phyloP scores from a whole-genome alignment of 768 basidiomycete genomes.

The Amylocystis lapponica region DNA sequence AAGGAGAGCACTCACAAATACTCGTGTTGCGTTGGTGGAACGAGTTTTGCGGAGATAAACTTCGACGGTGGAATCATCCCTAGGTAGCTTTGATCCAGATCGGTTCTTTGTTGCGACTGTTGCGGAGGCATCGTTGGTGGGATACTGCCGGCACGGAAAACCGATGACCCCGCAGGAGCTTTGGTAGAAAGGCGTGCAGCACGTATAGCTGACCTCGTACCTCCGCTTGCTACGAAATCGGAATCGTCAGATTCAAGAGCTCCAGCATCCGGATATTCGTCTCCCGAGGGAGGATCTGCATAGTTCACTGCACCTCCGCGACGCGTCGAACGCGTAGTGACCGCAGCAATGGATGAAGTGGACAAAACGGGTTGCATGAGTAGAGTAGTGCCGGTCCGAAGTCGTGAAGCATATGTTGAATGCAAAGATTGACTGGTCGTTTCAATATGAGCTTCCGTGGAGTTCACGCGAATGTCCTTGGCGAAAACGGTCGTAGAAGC shows the following conservation, averaged over 20 bases:
- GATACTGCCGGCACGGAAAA: slow-evolving; percentile 44
- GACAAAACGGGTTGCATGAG: slow-evolving; percentile 83
- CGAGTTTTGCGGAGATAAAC: slow-evolving; percentile 59
- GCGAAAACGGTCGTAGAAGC: too few relatives aligned
- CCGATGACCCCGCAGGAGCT: slow-evolving; percentile 34
- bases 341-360: slow-evolving; percentile 33
- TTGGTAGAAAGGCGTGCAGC: slow-evolving; percentile 20
- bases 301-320: slow-evolving; percentile 79
- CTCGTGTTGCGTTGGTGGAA: slow-evolving; percentile 58
- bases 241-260: slow-evolving; percentile 82
- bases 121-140: slow-evolving; percentile 29
- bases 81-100: slow-evolving; percentile 84
- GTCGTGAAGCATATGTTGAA: slow-evolving; percentile 83
- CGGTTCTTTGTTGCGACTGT: slow-evolving; percentile 37
- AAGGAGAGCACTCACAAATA: slow-evolving; percentile 57
- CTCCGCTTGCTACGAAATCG: slow-evolving; percentile 65
- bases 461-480: slow-evolving; percentile 1
- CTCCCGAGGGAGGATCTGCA: slow-evolving; percentile 78
- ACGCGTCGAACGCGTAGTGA: slow-evolving; percentile 36
- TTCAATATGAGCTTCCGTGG: too few relatives aligned
- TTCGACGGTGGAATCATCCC: slow-evolving; percentile 79
- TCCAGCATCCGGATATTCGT: slow-evolving; percentile 76
- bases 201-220: slow-evolving; percentile 50
- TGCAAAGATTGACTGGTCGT: slow-evolving; percentile 64
- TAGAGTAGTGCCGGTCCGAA: slow-evolving; percentile 84